Conservation (phyloP, 2,329 filamentous ascomycete genomes). For the Verticillium zaregamsianum region DNA sequence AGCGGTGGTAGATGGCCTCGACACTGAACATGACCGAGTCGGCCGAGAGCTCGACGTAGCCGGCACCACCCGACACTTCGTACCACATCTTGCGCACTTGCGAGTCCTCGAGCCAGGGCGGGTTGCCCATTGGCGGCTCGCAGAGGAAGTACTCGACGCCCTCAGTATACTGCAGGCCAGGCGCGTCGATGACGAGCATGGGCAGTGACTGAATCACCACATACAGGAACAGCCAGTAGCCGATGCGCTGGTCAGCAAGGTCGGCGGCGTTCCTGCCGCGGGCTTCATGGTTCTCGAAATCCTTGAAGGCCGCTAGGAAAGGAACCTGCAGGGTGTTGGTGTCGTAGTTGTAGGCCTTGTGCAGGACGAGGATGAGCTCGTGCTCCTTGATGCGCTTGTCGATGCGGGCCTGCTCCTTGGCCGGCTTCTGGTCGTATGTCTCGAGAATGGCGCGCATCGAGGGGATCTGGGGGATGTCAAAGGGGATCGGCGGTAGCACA, state of each 20-base stretch:
- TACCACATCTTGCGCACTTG: conserved; percentile 69
- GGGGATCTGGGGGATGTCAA: conserved; percentile 78
- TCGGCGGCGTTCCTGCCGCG: conserved; percentile 62
- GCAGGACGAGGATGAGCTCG: conserved; percentile 72
- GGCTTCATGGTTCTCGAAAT: conserved; percentile 67
- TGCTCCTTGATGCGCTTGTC: conserved; percentile 71
- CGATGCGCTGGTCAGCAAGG: conserved; percentile 65
- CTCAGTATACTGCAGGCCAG: conserved; percentile 62
- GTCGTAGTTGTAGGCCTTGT: conserved; percentile 77
- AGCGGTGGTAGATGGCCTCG: conserved; percentile 56
- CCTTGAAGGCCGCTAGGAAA: conserved; percentile 66
- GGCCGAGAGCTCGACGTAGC: conserved; percentile 53
- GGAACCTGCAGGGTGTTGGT: conserved; percentile 52
- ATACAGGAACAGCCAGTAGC: conserved; percentile 80
- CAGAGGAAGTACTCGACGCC: conserved; percentile 81
- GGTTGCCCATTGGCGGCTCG: conserved; percentile 65
- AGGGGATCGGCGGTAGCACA: conserved; percentile 86
- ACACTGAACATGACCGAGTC: conserved; percentile 59
- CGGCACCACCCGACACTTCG: conserved; percentile 60
- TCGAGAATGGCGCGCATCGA: conserved; percentile 61
- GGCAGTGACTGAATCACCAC: conserved; percentile 73
- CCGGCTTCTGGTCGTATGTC: conserved; percentile 59
- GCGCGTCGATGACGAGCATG: conserved; percentile 72
- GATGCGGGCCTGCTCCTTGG: conserved; percentile 72
- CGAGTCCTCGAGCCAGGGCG: conserved; percentile 69